Base-by-base conservation (phyloP, 495 filamentous ascomycete species). In the Trichocladium antarcticum region DNA sequence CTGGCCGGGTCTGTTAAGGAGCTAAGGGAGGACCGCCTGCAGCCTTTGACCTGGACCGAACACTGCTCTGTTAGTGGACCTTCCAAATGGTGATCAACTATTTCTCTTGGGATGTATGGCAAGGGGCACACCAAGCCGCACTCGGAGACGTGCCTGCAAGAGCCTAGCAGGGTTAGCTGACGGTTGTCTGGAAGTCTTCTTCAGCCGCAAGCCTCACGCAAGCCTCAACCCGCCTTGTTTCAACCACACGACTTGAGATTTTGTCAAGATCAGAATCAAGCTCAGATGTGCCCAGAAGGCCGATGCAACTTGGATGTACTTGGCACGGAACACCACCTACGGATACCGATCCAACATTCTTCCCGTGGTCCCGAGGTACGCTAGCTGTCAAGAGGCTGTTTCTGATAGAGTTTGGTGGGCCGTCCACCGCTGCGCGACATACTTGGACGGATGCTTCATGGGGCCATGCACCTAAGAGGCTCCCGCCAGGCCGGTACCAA, bases 401-500 rank as follows among this genome's bases (percentile, higher is more conserved):
- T 50, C 3, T 41, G 27, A 39, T 11, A 20, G 28, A 6, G 21
- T 27, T 4, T 12, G 7, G 40, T 48, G 45, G 41, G 32, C 19
- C 35, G 45, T 45, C 37, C 37, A 39, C 21, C 45, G 28, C 50
- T 56, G 56, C 55, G 43, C 44, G 48, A 48, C 55, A 60, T 54
- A 15, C n/a, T n/a, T n/a, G n/a, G n/a, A n/a, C 24, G 34, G 37
- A 35, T 51, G 21, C 40, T 50, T 51, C 11, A 31, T 47, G 44
- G 21, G 21, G 37, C 42, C 42, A 37, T 31, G 17, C 48, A 7
- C 24, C 24, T 27, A 8, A 27, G 44, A 41, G 21, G 49, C 44
- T 57, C 50, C 57, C 59, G 31, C 29, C 35, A 19, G 52, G 35
- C 43, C 47, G 59, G 57, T 50, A 60, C 42, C 51, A 47, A 31